phyloP scores from a whole-genome alignment of 371 early-diverging fungal genomes.

The Rhizopus microsporus region DNA sequence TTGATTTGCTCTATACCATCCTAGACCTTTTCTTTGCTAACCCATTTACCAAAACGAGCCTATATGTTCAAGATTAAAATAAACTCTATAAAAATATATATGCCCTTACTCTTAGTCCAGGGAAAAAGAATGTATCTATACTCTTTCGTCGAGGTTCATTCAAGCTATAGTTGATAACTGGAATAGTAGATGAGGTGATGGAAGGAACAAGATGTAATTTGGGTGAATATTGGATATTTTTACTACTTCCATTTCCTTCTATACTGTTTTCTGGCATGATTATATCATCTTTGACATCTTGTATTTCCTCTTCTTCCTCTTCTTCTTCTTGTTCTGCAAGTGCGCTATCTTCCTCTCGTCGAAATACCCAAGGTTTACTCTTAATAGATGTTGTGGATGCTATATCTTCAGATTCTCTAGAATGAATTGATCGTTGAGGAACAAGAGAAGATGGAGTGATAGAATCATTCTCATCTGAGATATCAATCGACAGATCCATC shows the following conservation, averaged over 20 bases:
- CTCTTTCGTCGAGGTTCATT: conserved; percentile 7
- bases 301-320: conserved; percentile 4
- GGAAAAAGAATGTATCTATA: conserved; percentile 7
- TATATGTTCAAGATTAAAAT: background rate
- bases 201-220: conserved; percentile 2
- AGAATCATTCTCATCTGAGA: conserved; percentile 3
- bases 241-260: background rate
- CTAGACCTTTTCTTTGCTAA: conserved; percentile 9
- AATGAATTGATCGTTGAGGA: conserved; percentile 14
- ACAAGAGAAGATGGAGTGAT: conserved; percentile 14
- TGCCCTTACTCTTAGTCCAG: conserved; percentile 13
- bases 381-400: conserved; percentile 16
- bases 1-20: conserved; percentile 8
- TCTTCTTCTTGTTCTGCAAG: conserved; percentile 5
- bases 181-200: conserved; percentile 15
- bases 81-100: background rate
- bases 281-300: no score
- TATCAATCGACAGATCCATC: background rate
- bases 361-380: conserved; percentile 16
- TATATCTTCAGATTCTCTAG: conserved; percentile 10
- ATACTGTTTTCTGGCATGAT: background rate
- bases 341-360: background rate
- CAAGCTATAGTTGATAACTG: conserved; percentile 8
- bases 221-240: background rate
- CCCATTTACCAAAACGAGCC: conserved; percentile 24